Conservation (phyloP, 2,329 filamentous ascomycete genomes). For the Ambrosiella beaveri region DNA sequence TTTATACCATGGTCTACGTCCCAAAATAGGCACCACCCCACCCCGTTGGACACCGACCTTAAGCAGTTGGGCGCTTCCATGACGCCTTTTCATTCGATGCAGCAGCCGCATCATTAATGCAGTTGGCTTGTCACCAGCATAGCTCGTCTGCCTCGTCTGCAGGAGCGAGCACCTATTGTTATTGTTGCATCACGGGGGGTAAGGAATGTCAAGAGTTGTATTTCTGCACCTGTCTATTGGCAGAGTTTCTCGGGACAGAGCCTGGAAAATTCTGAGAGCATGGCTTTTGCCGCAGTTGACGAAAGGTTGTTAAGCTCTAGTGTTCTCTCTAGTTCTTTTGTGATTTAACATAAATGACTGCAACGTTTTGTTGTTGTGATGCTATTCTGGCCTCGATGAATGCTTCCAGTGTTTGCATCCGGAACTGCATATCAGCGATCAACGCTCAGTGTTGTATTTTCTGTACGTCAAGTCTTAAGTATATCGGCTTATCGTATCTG, state of each 20-base stretch:
- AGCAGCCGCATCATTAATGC: conserved; percentile 2
- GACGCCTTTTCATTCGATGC: neutral
- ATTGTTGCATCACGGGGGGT: neutral
- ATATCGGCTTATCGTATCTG: neutral
- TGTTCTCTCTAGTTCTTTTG: neutral
- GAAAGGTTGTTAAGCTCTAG: neutral
- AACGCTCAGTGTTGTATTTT: neutral
- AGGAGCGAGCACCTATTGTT: neutral
- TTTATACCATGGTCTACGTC: neutral
- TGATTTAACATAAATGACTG: neutral
- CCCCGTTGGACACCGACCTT: conserved; percentile 3
- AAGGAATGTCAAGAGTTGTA: neutral
- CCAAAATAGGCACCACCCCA: conserved; percentile 4
- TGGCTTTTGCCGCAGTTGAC: neutral
- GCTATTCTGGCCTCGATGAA: neutral
- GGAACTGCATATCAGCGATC: neutral
- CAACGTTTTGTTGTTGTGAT: neutral
- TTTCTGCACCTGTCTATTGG: neutral
- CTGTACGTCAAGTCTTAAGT: neutral
- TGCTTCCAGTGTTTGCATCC: neutral
- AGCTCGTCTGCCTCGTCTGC: neutral
- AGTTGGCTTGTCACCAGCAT: neutral
- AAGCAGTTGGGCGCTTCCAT: conserved; percentile 4
- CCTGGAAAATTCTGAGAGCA: neutral
- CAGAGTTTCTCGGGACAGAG: neutral